These are phyloP conservation scores for Wallacemonas sp. DNA, from an alignment of 208 protist species.

Conservation along the genomic window DNA sequence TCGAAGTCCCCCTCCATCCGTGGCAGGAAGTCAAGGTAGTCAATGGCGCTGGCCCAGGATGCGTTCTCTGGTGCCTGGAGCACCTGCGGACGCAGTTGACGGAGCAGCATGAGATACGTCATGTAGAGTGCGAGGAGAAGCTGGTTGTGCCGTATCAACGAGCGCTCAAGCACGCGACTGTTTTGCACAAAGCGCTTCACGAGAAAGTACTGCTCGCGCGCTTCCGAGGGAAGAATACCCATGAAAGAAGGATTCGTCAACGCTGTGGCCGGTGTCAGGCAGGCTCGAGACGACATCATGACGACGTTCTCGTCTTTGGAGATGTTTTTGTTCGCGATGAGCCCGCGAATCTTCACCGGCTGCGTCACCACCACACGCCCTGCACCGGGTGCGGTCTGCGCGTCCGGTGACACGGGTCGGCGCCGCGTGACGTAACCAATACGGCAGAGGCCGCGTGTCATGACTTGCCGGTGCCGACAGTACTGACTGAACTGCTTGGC, in stretches of 20 bases:
- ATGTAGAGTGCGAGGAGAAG: constrained; percentile 78
- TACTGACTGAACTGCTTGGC: constrained; percentile 60
- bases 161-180: constrained; percentile 56
- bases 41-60: constrained; percentile 27
- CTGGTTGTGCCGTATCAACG: constrained; percentile 78
- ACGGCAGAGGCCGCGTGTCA: constrained; percentile 58
- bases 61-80: constrained; percentile 11
- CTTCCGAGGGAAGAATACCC: constrained; percentile 32
- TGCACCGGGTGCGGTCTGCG: background rate
- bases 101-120: constrained; percentile 59
- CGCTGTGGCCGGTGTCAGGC: constrained; percentile 50
- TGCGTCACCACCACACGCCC: background rate
- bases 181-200: constrained; percentile 38
- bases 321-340: constrained; percentile 79
- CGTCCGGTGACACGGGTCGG: background rate
- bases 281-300: constrained; percentile 63
- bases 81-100: constrained; percentile 16
- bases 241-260: constrained; percentile 45
- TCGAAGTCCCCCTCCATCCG: constrained; percentile 78
- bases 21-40: constrained; percentile 79
- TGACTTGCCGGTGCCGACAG: constrained; percentile 53
- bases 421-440: constrained; percentile 46
- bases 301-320: constrained; percentile 70
- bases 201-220: constrained; percentile 33
- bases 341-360: constrained; percentile 39